Conservation (phyloP, 2,329 filamentous ascomycete genomes). For the Colletotrichum sp. region DNA sequence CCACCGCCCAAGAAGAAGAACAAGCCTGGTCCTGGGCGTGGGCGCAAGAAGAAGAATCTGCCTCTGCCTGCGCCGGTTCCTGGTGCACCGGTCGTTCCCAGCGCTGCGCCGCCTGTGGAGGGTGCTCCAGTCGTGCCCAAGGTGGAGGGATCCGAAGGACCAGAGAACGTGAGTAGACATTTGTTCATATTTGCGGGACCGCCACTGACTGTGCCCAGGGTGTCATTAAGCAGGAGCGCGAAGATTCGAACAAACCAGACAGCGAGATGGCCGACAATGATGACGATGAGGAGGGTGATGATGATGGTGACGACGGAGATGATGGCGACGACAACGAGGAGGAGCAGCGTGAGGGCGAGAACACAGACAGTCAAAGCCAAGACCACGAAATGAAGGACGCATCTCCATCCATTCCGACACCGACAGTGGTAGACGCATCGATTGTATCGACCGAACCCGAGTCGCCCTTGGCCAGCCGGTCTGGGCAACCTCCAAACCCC, state of each 20-base stretch:
- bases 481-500: constrained; percentile 29
- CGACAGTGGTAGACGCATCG: constrained; percentile 24
- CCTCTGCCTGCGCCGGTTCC: constrained; percentile 41
- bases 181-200: neutral
- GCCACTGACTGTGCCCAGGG: constrained; percentile 34
- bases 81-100: neutral
- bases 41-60: constrained; percentile 77
- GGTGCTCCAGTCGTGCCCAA: constrained; percentile 28
- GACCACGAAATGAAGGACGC: constrained; percentile 38
- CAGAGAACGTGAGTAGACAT: constrained; percentile 15
- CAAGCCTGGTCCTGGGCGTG: constrained; percentile 76
- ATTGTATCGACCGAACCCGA: constrained; percentile 23
- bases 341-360: constrained; percentile 45
- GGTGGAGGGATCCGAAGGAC: constrained; percentile 9
- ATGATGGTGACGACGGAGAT: constrained; percentile 54
- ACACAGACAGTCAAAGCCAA: constrained; percentile 23
- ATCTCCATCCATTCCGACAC: constrained; percentile 30
- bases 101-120: constrained; percentile 32
- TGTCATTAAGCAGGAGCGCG: constrained; percentile 49
- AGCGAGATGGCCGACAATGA: constrained; percentile 59
- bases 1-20: constrained; percentile 82
- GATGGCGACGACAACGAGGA: constrained; percentile 52
- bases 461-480: constrained; percentile 4
- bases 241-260: constrained; percentile 50
- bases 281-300: constrained; percentile 53